phyloP scores from a whole-genome alignment of 345 rosid genomes.

The Microthlaspi erraticum region DNA sequence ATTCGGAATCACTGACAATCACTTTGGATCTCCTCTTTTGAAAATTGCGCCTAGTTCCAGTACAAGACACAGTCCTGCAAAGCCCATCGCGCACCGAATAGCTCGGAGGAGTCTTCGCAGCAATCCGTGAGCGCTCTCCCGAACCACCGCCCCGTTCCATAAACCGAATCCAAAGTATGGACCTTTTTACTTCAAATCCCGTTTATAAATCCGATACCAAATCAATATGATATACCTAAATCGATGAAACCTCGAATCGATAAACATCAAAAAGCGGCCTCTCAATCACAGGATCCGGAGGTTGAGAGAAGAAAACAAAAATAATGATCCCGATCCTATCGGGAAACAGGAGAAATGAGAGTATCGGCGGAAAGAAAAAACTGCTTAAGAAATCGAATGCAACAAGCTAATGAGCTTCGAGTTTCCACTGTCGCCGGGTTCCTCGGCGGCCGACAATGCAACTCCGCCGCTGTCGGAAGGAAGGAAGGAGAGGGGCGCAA shows the following conservation, averaged over 20 bases:
- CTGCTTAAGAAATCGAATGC: not conserved
- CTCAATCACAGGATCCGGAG: constrained; percentile 63
- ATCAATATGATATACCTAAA: constrained; percentile 22
- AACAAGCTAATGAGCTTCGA: constrained; percentile 19
- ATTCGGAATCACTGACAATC: constrained; percentile 71
- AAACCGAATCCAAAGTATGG: constrained; percentile 38
- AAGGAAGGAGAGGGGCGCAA: constrained; percentile 23
- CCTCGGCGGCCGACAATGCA: constrained; percentile 47
- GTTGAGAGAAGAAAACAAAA: constrained; percentile 23
- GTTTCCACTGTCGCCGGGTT: constrained; percentile 36
- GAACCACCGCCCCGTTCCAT: constrained; percentile 87
- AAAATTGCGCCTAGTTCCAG: constrained; percentile 48
- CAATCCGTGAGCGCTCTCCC: constrained; percentile 62
- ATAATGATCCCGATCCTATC: constrained; percentile 27
- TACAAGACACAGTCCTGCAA: constrained; percentile 50
- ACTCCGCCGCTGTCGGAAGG: constrained; percentile 53
- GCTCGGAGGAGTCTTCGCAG: constrained; percentile 61
- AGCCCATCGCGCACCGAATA: constrained; percentile 64
- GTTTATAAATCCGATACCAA: constrained; percentile 24
- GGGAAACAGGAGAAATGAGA: constrained; percentile 2
- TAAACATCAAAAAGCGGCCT: constrained; percentile 28
- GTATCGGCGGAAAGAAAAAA: constrained; percentile 12
- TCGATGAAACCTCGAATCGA: constrained; percentile 32
- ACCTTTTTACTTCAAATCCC: constrained; percentile 51
- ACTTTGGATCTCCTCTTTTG: constrained; percentile 72